Conservation (phyloP, 2,329 filamentous ascomycete species). For the Lasiodiplodia sp. region DNA sequence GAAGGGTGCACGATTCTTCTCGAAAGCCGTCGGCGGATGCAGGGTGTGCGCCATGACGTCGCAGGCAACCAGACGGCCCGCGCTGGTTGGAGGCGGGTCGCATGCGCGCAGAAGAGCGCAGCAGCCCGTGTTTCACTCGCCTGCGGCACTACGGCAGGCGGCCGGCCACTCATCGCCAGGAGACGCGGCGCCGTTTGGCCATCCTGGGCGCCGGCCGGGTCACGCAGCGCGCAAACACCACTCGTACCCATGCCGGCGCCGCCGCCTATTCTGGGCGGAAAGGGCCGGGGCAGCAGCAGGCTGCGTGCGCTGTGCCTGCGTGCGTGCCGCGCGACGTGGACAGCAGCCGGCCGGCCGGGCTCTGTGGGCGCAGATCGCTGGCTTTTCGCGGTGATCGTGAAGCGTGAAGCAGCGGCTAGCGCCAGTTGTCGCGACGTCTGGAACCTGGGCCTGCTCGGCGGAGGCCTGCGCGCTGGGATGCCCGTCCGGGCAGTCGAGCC, state of each 20-base stretch:
- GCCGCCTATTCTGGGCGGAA: slow-evolving; percentile 17
- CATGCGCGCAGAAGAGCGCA: slow-evolving; percentile 8
- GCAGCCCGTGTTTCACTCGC: slow-evolving; percentile 18
- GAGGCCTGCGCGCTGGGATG: slow-evolving; percentile 12
- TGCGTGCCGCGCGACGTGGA: slow-evolving; percentile 18
- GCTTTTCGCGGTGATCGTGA: slow-evolving; percentile 8
- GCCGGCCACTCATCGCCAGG: slow-evolving; percentile 11
- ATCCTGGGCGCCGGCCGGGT: slow-evolving; percentile 4
- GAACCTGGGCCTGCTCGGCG: neutral
- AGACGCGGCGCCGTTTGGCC: slow-evolving; percentile 10
- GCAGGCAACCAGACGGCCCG: slow-evolving; percentile 14
- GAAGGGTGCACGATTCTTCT: slow-evolving; percentile 26
- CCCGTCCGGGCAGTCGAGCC: slow-evolving; percentile 4
- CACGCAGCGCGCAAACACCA: slow-evolving; percentile 24
- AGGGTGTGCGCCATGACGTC: slow-evolving; percentile 24
- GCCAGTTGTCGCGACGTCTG: neutral
- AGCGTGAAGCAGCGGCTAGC: neutral
- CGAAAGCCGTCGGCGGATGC: slow-evolving; percentile 19
- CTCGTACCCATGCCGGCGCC: slow-evolving; percentile 9
- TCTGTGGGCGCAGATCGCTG: slow-evolving; percentile 16
- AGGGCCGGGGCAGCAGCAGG: slow-evolving; percentile 2
- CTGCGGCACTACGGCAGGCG: neutral
- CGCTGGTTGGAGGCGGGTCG: slow-evolving; percentile 5
- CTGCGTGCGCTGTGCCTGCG: slow-evolving; percentile 20
- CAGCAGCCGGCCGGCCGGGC: neutral